phyloP scores from a whole-genome alignment of 2,329 filamentous ascomycete genomes.

The Trichoderma sp. region DNA sequence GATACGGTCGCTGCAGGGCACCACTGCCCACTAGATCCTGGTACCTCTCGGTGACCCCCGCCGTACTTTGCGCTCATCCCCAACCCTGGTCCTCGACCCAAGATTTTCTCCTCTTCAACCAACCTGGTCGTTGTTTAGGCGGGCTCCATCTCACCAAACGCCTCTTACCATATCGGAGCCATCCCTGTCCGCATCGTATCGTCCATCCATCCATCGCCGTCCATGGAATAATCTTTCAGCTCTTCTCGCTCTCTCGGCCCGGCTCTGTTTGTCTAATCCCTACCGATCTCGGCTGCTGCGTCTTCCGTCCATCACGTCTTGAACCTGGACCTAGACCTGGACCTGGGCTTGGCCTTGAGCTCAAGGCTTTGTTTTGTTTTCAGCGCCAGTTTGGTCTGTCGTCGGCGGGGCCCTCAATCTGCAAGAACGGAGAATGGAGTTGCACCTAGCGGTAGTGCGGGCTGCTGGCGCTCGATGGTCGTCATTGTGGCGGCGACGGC shows the following conservation, averaged over 20 bases:
- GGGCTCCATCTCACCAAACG: not conserved
- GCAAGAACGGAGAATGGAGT: not conserved
- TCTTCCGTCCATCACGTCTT: not conserved
- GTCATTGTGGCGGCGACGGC: not conserved
- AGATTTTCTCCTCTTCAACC: not conserved
- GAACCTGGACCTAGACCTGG: too few relatives aligned
- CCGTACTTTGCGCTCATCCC: not conserved
- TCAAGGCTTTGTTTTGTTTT: not conserved
- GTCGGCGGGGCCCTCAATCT: not conserved
- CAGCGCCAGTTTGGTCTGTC: not conserved
- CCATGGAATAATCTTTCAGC: not conserved
- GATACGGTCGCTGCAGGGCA: not conserved
- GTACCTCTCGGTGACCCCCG: not conserved
- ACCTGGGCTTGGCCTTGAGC: too few relatives aligned
- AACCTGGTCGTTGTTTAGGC: not conserved
- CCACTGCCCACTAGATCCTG: not conserved
- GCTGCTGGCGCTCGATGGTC: not conserved
- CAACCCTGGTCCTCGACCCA: not conserved
- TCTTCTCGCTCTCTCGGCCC: not conserved
- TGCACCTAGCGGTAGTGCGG: not conserved
- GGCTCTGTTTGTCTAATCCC: not conserved
- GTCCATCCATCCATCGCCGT: not conserved
- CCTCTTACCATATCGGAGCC: not conserved
- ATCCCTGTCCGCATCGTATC: not conserved
- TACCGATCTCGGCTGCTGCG: constrained; percentile 3